phyloP scores from a whole-genome alignment of 805 yeast species.

The Wickerhamiella sergipiensis region DNA sequence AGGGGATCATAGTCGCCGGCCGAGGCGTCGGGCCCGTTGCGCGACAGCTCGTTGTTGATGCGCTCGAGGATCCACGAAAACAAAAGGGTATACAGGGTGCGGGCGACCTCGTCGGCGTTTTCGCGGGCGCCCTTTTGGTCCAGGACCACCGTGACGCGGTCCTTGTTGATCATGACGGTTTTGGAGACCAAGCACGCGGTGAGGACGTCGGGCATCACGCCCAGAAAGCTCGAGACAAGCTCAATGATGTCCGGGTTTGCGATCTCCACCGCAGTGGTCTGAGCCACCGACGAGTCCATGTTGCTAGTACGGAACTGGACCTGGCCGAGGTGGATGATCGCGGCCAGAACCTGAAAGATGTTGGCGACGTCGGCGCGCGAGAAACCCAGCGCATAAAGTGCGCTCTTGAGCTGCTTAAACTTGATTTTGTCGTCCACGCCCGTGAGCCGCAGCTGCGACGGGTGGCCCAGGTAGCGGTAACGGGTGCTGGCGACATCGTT shows the following conservation, averaged over 20 bases:
- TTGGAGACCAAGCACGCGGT: conserved; percentile 27
- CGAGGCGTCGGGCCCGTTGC: conserved; percentile 12
- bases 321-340: conserved; percentile 32
- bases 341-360: conserved; percentile 35
- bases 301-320: conserved; percentile 24
- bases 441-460: conserved; percentile 26
- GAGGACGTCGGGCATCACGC: conserved; percentile 27
- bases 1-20: conserved; percentile 11
- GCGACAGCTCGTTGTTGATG: conserved; percentile 25
- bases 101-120: conserved; percentile 30
- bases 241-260: conserved; percentile 24
- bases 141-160: conserved; percentile 29
- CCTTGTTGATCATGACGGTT: conserved; percentile 25
- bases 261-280: conserved; percentile 26
- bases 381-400: conserved; percentile 37
- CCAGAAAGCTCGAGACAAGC: conserved; percentile 27
- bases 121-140: conserved; percentile 30
- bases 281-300: conserved; percentile 24
- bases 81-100: conserved; percentile 28
- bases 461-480: conserved; percentile 33
- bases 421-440: conserved; percentile 38
- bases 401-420: conserved; percentile 34
- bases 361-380: conserved; percentile 32
- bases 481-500: conserved; percentile 24
- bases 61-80: conserved; percentile 28